Evolutionary conservation across 2,329 filamentous ascomycete genomes (phyloP), one percentile per base, ranked within the genome.

Genomic region (Magnaporthiopsis rhizophila): DNA sequence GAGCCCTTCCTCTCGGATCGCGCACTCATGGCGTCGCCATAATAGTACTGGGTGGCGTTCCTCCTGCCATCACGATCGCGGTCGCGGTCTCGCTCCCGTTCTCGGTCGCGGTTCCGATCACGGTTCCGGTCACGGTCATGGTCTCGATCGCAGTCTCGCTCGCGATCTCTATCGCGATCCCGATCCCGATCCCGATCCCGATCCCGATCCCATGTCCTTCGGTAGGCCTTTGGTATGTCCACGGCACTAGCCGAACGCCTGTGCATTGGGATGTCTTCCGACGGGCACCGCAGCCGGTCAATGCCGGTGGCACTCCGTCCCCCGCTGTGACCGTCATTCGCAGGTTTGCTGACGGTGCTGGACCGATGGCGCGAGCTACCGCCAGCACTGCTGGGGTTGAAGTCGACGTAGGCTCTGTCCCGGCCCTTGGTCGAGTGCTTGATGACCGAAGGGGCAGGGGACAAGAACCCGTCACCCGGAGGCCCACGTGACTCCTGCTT

Each of bases 341-440:
- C 62, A 38, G 68, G 68, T 18, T 67, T 68, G 11, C 69, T 68
- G 15, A 68, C 69, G 8, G 67, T 64, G n/a, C 24, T 57, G 6
- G 63, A 34, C 21, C 62, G 62, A 28, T n/a, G 34, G 28, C 62
- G 56, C 15, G 26, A 28, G 24, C 45, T 34, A 30, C 34, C 24
- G 21, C 32, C 36, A 32, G 56, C 7, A 13, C 30, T 11, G 45
- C 24, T 59, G 56, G 58, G 32, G 26, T 67, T 69, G 61, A 69
- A 69, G 36, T 76, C 72, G 65, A 76, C 75, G 62, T 81, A 81
- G 0, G 72, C 69, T 63, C 78, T 76, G 56, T 83, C 80, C 2
- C 80, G 76, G 5, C 79, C 75, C 3, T 73, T 74, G 13, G 75
- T 71, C 0, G 75, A 72, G 45, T 77, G 75, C 62, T 77, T 80